Evolutionary conservation across 2,329 filamentous ascomycete genomes (phyloP).

Genomic region (Laburnicola sp.): DNA sequence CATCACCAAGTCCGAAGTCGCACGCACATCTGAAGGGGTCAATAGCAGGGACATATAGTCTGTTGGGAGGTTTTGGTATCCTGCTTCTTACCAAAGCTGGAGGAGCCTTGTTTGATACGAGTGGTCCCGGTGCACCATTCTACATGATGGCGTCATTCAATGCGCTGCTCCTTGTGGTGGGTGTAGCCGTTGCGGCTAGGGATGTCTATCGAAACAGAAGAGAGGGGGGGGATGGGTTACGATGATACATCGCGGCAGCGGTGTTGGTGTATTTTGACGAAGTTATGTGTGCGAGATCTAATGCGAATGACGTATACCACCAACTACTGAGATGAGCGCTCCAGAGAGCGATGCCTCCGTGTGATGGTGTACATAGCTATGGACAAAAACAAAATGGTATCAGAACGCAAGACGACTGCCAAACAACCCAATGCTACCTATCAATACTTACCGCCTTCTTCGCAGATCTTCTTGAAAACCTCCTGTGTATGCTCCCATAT

Average conservation of each 20-base stretch:
- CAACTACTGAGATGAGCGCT: not conserved
- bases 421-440: not conserved
- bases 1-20: constrained; percentile 25
- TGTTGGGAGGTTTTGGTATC: constrained; percentile 88
- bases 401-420: too few relatives aligned
- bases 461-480: constrained; percentile 35
- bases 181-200: constrained; percentile 21
- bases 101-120: constrained; percentile 78
- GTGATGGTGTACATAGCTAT: too few relatives aligned
- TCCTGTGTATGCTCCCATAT: constrained; percentile 40
- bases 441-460: constrained; percentile 26
- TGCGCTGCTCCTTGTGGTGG: constrained; percentile 64
- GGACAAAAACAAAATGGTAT: too few relatives aligned
- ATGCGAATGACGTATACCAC: not conserved
- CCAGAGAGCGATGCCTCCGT: too few relatives aligned
- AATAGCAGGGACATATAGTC: constrained; percentile 90
- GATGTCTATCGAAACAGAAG: constrained; percentile 13
- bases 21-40: constrained; percentile 78
- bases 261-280: not conserved
- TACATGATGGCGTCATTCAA: constrained; percentile 95
- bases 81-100: constrained; percentile 88
- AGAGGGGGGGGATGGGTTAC: not conserved
- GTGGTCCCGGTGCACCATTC: constrained; percentile 78
- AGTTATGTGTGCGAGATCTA: not conserved
- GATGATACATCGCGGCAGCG: not conserved